Evolutionary conservation across 352 stramenopile species (phyloP).

Genomic region (Phytopythium litorale): DNA sequence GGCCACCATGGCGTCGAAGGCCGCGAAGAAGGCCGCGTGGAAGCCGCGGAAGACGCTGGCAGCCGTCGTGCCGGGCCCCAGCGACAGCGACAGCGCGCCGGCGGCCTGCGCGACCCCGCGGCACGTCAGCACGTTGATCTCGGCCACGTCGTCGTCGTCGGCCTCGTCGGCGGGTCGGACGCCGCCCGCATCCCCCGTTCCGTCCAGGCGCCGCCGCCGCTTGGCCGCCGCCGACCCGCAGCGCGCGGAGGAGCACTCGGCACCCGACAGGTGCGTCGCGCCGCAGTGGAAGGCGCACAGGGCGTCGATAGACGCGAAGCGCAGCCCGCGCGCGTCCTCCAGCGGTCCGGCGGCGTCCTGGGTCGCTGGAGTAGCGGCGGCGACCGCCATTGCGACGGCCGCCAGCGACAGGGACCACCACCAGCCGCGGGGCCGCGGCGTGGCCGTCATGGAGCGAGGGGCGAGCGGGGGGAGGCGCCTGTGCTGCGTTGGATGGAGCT

Average conservation of each 20-base stretch:
- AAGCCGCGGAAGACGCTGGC: conserved; percentile 47
- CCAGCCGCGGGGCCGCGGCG: neutral
- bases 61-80: conserved; percentile 17
- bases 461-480: neutral
- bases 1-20: conserved; percentile 60
- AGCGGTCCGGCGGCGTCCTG: conserved; percentile 7
- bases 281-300: conserved; percentile 65
- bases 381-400: neutral
- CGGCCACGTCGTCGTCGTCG: conserved; percentile 9
- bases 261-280: conserved; percentile 14
- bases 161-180: conserved; percentile 7
- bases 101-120: conserved; percentile 21
- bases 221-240: conserved; percentile 4
- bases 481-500: neutral
- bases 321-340: conserved; percentile 37
- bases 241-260: conserved; percentile 17
- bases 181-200: neutral
- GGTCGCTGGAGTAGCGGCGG: neutral
- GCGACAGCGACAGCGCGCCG: conserved; percentile 37
- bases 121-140: conserved; percentile 39
- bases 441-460: neutral
- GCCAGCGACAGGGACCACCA: neutral
- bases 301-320: conserved; percentile 34
- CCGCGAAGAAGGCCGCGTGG: conserved; percentile 55
- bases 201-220: neutral